Conservation (phyloP, 805 yeast genomes). For the Kodamaea kaohsiungensis region DNA sequence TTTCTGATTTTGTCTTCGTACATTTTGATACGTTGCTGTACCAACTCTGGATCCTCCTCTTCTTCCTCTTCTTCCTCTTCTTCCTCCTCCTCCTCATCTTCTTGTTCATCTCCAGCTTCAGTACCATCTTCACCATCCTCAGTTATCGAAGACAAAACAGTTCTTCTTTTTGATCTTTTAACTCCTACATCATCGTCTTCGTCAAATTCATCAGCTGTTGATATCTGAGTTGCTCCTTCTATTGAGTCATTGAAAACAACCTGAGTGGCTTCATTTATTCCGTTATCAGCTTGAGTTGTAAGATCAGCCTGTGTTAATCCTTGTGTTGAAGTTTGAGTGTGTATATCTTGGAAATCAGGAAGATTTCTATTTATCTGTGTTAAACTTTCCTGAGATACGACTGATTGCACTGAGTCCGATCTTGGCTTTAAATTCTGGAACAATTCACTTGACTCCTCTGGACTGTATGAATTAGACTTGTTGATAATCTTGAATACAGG, state of each 20-base stretch:
- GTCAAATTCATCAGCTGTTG: slow-evolving; percentile 9
- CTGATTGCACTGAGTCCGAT: background rate
- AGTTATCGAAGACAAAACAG: background rate
- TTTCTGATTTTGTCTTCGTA: slow-evolving; percentile 41
- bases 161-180: background rate
- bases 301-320: slow-evolving; percentile 18
- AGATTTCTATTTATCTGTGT: slow-evolving; percentile 14
- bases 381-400: slow-evolving; percentile 11
- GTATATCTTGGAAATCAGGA: slow-evolving; percentile 26
- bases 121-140: slow-evolving; percentile 1
- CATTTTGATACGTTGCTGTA: slow-evolving; percentile 31
- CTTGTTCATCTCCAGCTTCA: slow-evolving; percentile 11
- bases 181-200: slow-evolving; percentile 25
- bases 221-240: background rate
- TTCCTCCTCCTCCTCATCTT: slow-evolving; percentile 15
- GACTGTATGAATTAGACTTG: background rate
- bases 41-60: slow-evolving; percentile 25
- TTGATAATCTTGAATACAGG: slow-evolving; percentile 1
- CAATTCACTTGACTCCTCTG: slow-evolving; percentile 15
- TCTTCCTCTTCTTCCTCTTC: slow-evolving; percentile 24
- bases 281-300: slow-evolving; percentile 20
- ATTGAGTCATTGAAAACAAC: background rate
- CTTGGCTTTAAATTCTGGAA: slow-evolving; percentile 34
- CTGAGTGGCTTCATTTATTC: slow-evolving; percentile 1
- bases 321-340: slow-evolving; percentile 8